phyloP scores from a whole-genome alignment of 2,329 filamentous ascomycete genomes.

The Fusarium sp. region DNA sequence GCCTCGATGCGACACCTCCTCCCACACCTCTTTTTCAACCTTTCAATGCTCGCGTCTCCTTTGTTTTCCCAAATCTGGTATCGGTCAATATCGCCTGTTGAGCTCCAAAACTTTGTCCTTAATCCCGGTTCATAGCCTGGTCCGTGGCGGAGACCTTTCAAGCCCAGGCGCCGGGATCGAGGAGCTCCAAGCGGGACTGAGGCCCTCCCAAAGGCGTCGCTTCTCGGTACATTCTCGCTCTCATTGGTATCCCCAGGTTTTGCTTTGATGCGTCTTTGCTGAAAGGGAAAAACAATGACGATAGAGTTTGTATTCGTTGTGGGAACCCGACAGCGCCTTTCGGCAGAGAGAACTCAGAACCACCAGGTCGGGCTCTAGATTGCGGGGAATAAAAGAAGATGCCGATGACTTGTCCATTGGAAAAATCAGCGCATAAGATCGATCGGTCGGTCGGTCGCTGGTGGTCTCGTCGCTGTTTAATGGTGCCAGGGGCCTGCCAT shows the following conservation, averaged over 20 bases:
- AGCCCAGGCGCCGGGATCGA: conserved; percentile 36
- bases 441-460: conserved; percentile 1
- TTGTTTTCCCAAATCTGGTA: conserved; percentile 4
- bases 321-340: conserved; percentile 7
- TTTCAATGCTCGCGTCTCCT: background rate
- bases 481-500: conserved; percentile 6
- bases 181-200: conserved; percentile 39
- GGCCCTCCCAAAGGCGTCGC: conserved; percentile 37
- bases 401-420: background rate
- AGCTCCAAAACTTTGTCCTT: conserved; percentile 28
- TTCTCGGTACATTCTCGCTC: conserved; percentile 46
- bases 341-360: background rate
- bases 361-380: background rate
- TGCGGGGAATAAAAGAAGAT: conserved; percentile 5
- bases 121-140: conserved; percentile 34
- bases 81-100: conserved; percentile 11
- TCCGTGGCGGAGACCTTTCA: conserved; percentile 30
- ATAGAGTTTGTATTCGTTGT: conserved; percentile 13
- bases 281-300: conserved; percentile 12
- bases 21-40: background rate
- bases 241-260: conserved; percentile 51
- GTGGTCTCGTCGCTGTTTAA: conserved; percentile 4
- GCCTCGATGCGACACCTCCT: background rate
- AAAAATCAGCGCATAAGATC: background rate
- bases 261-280: conserved; percentile 13